A percentile compares a stretch with the other conserved stretches of the same genome.
Evolutionary conservation across 2,329 filamentous ascomycete genomes (phyloP).

Genomic region (Hypoxylon sp.): DNA sequence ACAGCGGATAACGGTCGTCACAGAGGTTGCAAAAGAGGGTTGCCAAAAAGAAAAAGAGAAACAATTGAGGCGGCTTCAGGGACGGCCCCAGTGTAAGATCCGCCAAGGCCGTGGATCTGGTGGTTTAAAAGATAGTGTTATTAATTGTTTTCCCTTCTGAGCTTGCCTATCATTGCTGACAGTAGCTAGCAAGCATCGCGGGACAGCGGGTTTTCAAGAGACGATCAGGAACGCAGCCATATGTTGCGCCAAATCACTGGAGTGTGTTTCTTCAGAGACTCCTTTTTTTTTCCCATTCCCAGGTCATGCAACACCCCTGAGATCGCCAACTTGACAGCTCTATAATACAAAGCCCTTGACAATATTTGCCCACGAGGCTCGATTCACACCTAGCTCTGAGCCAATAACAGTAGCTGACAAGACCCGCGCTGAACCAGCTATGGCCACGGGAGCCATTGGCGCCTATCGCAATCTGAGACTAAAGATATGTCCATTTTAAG

Average conservation of each 20-base stretch:
- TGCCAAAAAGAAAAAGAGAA: constrained; percentile 9
- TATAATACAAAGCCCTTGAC: constrained; percentile 46
- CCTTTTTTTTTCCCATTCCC: constrained; percentile 35
- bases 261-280: constrained; percentile 22
- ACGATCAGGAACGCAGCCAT: constrained; percentile 18
- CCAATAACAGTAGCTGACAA: constrained; percentile 38
- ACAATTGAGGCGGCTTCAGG: constrained; percentile 26
- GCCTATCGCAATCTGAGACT: constrained; percentile 43
- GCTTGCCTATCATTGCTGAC: constrained; percentile 35
- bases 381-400: constrained; percentile 33
- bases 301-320: constrained; percentile 42
- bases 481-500: constrained; percentile 27
- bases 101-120: constrained; percentile 38
- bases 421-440: constrained; percentile 37
- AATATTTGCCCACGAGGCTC: constrained; percentile 47
- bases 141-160: constrained; percentile 35
- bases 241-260: constrained; percentile 25
- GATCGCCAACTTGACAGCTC: constrained; percentile 43
- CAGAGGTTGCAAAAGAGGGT: constrained; percentile 21
- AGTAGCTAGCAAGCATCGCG: constrained; percentile 13
- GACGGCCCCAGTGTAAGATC: constrained; percentile 35
- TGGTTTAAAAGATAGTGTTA: constrained; percentile 28
- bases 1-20: constrained; percentile 22
- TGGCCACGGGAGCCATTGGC: constrained; percentile 33
- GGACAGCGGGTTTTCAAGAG: constrained; percentile 25